phyloP scores from a whole-genome alignment of 352 stramenopile genomes.

The Globisporangium lucens region DNA sequence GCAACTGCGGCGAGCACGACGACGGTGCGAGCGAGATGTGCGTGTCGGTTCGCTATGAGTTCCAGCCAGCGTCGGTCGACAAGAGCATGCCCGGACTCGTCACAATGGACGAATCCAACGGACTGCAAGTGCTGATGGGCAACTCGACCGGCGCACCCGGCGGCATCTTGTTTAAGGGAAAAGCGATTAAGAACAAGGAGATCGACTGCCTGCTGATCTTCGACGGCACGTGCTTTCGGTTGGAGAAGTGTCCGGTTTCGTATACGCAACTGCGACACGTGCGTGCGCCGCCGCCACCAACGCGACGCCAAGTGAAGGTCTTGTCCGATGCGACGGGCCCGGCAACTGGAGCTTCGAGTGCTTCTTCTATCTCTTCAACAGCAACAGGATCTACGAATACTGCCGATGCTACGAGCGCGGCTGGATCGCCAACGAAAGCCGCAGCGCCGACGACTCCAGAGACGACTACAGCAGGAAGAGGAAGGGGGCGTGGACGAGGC shows the following conservation, averaged over 20 bases:
- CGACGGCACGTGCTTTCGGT: conserved; percentile 55
- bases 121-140: conserved; percentile 64
- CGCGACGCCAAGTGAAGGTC: conserved; percentile 10
- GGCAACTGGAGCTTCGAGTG: background rate
- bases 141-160: conserved; percentile 46
- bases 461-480: conserved; percentile 1
- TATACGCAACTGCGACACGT: conserved; percentile 76
- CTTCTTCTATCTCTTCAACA: background rate
- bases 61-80: conserved; percentile 79
- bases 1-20: background rate
- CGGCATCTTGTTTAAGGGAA: conserved; percentile 79
- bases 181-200: conserved; percentile 72
- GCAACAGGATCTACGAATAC: background rate
- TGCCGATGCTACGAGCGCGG: background rate
- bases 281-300: conserved; percentile 28
- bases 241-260: conserved; percentile 69
- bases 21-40: conserved; percentile 27
- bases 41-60: conserved; percentile 78
- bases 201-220: conserved; percentile 83
- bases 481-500: conserved; percentile 1
- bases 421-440: background rate
- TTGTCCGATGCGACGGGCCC: background rate
- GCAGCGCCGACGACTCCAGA: too few species aligned
- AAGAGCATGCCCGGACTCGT: conserved; percentile 61
- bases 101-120: conserved; percentile 51